Evolutionary conservation across 345 rosid species (phyloP), one percentile per base, ranked within the genome.

Genomic region (Corchorus capsularis): DNA sequence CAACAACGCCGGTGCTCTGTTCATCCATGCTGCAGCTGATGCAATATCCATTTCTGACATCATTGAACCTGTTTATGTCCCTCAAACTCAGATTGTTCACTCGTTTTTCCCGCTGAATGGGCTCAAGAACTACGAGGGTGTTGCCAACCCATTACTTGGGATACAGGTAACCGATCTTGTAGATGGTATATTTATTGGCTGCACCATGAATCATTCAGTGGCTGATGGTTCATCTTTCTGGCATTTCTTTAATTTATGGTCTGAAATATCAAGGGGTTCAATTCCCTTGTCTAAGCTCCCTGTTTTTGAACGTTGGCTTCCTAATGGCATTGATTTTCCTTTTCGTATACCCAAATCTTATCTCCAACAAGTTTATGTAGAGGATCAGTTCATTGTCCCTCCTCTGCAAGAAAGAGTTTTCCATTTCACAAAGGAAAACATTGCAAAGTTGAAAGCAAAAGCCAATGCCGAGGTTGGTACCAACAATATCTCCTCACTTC

Each of bases 211-310:
- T 66, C 87, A 84, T 7, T 50, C 77, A 0, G 83, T 79, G 0
- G 84, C 72, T 1, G 88, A 87, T 43, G 87, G 86, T 2, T 9
- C 55, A 0, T 75, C 91, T 0, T 75, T 89, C 32, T 87, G 91
- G 93, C 68, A 76, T 55, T 84, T 87, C 67, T 17, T 89, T 59
- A 80, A 86, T 10, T 59, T 79, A 1, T 87, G 93, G 88, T 87
- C 93, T 0, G 79, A 84, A 78, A 82, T 79, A 4, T 72, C 71
- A 27, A 68, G 81, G 17, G 80, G 84, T 14, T 43, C 5, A 10
- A 32, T 10, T 59, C 20, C 3, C 6, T 11, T 32, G 35, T 50
- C 76, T 9, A 70, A 76, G 2, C 34, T 50, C 52, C 86, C 82
- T 0, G 45, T n/a, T 6, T 27, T 76, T 22, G 11, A 41, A 8